phyloP scores from a whole-genome alignment of 2,329 filamentous ascomycete species.

The Botryotinia narcissicola region DNA sequence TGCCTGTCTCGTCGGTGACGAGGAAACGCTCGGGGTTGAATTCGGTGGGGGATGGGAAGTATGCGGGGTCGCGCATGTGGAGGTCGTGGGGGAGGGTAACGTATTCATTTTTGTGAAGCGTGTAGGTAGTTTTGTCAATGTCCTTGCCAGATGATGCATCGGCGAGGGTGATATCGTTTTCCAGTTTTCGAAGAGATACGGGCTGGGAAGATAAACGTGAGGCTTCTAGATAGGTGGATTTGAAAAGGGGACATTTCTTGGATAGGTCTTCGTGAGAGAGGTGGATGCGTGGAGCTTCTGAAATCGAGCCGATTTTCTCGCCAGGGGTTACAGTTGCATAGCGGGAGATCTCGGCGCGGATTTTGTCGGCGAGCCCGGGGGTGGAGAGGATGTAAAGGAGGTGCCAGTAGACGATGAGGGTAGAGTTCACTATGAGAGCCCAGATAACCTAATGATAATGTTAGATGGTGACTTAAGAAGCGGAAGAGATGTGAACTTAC shows the following conservation, averaged over 20 bases:
- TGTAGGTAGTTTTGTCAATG: slow-evolving; percentile 40
- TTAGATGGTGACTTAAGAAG: background rate
- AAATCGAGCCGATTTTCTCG: slow-evolving; percentile 33
- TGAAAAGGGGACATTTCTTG: slow-evolving; percentile 46
- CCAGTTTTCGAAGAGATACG: slow-evolving; percentile 44
- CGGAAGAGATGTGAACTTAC: slow-evolving; percentile 24
- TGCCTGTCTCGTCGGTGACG: background rate
- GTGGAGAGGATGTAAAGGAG: slow-evolving; percentile 47
- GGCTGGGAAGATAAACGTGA: slow-evolving; percentile 45
- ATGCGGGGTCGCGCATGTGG: slow-evolving; percentile 43
- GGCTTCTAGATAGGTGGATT: slow-evolving; percentile 47
- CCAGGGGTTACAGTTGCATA: slow-evolving; percentile 42
- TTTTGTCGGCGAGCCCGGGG: slow-evolving; percentile 41
- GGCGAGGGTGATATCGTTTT: slow-evolving; percentile 40
- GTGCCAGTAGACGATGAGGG: slow-evolving; percentile 52
- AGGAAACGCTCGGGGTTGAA: slow-evolving; percentile 50
- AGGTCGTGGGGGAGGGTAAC: slow-evolving; percentile 46
- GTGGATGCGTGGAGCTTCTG: slow-evolving; percentile 40
- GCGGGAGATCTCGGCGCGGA: slow-evolving; percentile 46
- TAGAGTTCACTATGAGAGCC: slow-evolving; percentile 53
- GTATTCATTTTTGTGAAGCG: slow-evolving; percentile 43
- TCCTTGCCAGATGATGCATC: slow-evolving; percentile 22
- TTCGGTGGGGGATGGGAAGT: slow-evolving; percentile 42
- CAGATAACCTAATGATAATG: slow-evolving; percentile 45
- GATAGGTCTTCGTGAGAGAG: slow-evolving; percentile 44